These are phyloP conservation scores for Emericellopsis cladophorae DNA, from an alignment of 2,329 filamentous ascomycete genomes.

Conservation along the genomic window DNA sequence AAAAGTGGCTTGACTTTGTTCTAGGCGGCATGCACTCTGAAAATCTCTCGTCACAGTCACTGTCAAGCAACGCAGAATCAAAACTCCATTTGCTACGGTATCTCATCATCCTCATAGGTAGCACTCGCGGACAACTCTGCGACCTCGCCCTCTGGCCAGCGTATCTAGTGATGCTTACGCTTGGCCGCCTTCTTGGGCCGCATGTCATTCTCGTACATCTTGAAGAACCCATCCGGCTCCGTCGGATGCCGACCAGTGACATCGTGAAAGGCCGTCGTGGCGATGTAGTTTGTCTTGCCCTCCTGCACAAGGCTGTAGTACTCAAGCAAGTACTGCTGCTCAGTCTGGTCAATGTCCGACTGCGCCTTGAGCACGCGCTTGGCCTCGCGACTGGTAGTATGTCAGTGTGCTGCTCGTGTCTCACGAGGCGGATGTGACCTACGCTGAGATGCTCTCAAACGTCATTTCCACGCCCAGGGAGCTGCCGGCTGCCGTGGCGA, in stretches of 20 bases:
- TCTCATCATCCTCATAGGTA: too few relatives aligned
- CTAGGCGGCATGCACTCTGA: too few relatives aligned
- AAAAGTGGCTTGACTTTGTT: too few relatives aligned
- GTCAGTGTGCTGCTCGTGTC: neutral
- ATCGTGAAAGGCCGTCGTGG: constrained; percentile 34
- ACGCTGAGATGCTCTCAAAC: constrained; percentile 32
- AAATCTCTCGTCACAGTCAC: too few relatives aligned
- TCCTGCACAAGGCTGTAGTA: constrained; percentile 39
- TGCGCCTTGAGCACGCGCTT: constrained; percentile 2
- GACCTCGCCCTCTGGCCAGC: too few relatives aligned
- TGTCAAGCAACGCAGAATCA: too few relatives aligned
- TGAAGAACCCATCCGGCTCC: constrained; percentile 34
- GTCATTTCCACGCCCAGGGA: constrained; percentile 21
- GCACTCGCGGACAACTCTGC: too few relatives aligned
- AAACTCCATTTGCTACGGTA: too few relatives aligned
- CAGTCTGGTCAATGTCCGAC: constrained; percentile 15
- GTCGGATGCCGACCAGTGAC: constrained; percentile 32
- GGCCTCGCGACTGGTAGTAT: neutral
- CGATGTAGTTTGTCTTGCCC: constrained; percentile 40
- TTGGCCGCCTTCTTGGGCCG: constrained; percentile 7
- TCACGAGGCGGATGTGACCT: constrained; percentile 5
- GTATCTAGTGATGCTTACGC: constrained; percentile 1
- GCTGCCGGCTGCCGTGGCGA: constrained; percentile 30
- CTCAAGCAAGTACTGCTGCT: constrained; percentile 34
- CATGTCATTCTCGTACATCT: constrained; percentile 20